Percentiles rank a stretch among this genome's conserved stretches.
phyloP scores from a whole-genome alignment of 2,329 filamentous ascomycete genomes.

The Fusarium guadeloupense region DNA sequence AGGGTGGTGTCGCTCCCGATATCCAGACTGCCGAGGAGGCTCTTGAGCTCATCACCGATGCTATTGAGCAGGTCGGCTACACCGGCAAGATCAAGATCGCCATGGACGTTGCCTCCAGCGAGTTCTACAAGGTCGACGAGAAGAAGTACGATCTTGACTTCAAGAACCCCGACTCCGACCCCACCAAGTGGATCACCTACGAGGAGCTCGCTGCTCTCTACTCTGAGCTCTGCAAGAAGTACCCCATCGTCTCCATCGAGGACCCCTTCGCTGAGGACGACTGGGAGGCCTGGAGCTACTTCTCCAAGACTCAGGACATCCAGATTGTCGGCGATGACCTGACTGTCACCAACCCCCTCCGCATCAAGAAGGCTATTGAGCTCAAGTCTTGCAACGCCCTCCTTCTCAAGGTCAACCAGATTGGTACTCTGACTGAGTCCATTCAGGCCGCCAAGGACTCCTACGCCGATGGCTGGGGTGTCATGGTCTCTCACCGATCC shows the following conservation, averaged over 20 bases:
- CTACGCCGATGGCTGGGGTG: constrained; percentile 93
- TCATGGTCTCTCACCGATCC: constrained; percentile 99
- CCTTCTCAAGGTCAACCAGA: constrained; percentile 99
- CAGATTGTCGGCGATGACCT: constrained; percentile 99
- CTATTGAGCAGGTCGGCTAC: constrained; percentile 96
- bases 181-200: constrained; percentile 97
- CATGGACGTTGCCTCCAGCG: constrained; percentile 98
- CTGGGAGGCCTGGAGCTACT: constrained; percentile 99
- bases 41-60: constrained; percentile 91
- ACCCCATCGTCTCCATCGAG: constrained; percentile 98
- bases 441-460: constrained; percentile 99
- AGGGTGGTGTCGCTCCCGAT: constrained; percentile 99
- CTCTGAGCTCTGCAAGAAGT: constrained; percentile 87
- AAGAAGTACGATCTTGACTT: constrained; percentile 99
- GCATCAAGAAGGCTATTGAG: constrained; percentile 99
- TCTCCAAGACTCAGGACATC: constrained; percentile 98
- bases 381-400: constrained; percentile 98
- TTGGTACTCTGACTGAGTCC: constrained; percentile 97
- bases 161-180: constrained; percentile 99
- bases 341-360: constrained; percentile 98
- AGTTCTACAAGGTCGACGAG: constrained; percentile 97
- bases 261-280: constrained; percentile 99
- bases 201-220: constrained; percentile 95
- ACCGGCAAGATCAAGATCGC: constrained; percentile 96
- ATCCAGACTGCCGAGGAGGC: constrained; percentile 98